phyloP scores from a whole-genome alignment of 495 filamentous ascomycete species.

The Talaromyces wortmannii region DNA sequence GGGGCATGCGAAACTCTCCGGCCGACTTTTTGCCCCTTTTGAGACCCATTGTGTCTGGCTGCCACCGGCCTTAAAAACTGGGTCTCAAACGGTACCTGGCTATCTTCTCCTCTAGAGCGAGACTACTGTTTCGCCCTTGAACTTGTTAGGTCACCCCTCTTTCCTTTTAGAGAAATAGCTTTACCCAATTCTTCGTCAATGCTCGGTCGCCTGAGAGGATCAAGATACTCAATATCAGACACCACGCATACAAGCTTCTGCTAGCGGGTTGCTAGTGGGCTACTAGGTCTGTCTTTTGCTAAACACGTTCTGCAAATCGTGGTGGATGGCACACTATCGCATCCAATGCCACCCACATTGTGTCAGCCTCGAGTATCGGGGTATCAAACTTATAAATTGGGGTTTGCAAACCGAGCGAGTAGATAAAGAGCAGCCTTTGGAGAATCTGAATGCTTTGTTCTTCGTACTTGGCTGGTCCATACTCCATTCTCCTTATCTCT shows the following conservation, averaged over 20 bases:
- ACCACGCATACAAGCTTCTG: background rate
- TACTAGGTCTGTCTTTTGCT: too few relatives aligned
- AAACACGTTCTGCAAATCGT: background rate
- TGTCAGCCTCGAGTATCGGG: background rate
- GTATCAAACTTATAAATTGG: background rate
- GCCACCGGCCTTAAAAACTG: background rate
- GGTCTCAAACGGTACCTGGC: background rate
- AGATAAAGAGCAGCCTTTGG: constrained; percentile 1
- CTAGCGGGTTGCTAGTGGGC: background rate
- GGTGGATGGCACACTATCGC: background rate
- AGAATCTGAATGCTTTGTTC: background rate
- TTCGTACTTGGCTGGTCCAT: constrained; percentile 2
- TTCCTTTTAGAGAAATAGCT: background rate
- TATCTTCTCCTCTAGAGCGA: background rate
- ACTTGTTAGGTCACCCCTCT: background rate
- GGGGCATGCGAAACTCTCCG: background rate
- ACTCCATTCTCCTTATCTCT: background rate
- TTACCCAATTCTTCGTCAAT: background rate
- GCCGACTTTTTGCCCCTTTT: background rate
- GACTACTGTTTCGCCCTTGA: background rate
- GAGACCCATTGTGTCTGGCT: background rate
- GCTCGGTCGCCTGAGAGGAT: background rate
- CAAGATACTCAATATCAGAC: background rate
- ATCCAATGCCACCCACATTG: background rate
- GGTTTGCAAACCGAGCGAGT: background rate